Percentiles rank a stretch among this genome's conserved stretches.
phyloP scores from a whole-genome alignment of 163 green algal genomes.

The Prototheca wickerhamii region DNA sequence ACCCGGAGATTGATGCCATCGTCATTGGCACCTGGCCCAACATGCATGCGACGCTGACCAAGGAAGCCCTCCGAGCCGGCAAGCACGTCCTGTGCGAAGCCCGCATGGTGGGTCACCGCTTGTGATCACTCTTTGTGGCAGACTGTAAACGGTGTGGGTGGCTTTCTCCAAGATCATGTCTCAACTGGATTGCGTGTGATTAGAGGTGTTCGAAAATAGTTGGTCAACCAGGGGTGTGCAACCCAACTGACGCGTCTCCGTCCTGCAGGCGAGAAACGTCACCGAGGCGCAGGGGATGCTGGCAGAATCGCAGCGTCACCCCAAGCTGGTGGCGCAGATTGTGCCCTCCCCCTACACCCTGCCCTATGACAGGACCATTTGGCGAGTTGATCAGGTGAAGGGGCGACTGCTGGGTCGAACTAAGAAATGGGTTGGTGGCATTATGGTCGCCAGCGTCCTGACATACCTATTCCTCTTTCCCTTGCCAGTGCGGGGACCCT shows the following conservation, averaged over 20 bases:
- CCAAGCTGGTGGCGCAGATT: constrained; percentile 20
- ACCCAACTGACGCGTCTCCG: too few species aligned
- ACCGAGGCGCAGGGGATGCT: constrained; percentile 25
- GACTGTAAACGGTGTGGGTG: background rate
- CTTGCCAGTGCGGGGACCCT: constrained; percentile 4
- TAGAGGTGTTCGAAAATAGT: background rate
- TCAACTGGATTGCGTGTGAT: background rate
- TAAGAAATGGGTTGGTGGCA: background rate
- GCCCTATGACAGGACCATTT: constrained; percentile 24
- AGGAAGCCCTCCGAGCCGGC: constrained; percentile 22
- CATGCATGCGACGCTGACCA: constrained; percentile 20
- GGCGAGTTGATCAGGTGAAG: constrained; percentile 7
- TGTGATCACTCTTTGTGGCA: background rate
- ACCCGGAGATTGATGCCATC: constrained; percentile 24
- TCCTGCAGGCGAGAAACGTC: constrained; percentile 26
- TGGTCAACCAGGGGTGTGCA: too few species aligned
- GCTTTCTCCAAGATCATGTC: background rate
- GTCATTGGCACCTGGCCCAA: constrained; percentile 40
- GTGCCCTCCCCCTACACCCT: constrained; percentile 34
- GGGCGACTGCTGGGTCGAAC: background rate
- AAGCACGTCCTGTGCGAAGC: constrained; percentile 41
- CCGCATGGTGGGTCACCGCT: constrained; percentile 17
- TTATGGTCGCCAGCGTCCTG: background rate
- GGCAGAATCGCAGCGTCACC: constrained; percentile 5
- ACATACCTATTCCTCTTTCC: background rate